Evolutionary conservation across 2,329 filamentous ascomycete genomes (phyloP).

Genomic region (Hymenoscyphus fructigenus): DNA sequence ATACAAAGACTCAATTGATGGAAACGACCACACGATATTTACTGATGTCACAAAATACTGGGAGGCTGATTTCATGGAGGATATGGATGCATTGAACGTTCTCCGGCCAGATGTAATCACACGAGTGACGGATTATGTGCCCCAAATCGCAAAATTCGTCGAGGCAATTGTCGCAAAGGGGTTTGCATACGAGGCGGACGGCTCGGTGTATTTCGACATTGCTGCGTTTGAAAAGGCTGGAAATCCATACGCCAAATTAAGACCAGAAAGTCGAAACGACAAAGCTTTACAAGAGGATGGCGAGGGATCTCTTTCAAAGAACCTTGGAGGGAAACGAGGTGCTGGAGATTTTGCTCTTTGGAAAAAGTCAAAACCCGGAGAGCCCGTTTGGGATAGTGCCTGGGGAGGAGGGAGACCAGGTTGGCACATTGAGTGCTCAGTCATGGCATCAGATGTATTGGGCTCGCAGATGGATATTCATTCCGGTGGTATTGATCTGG

Average conservation of each 20-base stretch:
- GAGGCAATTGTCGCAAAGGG: slow-evolving; percentile 69
- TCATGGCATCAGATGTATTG: slow-evolving; percentile 89
- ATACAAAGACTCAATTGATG: slow-evolving; percentile 62
- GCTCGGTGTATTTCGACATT: slow-evolving; percentile 94
- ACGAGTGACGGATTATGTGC: slow-evolving; percentile 88
- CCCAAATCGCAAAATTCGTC: slow-evolving; percentile 83
- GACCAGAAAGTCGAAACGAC: slow-evolving; percentile 83
- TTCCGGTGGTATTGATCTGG: slow-evolving; percentile 86
- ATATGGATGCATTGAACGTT: slow-evolving; percentile 86
- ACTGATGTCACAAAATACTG: slow-evolving; percentile 82
- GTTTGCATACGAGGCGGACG: slow-evolving; percentile 79
- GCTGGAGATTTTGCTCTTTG: slow-evolving; percentile 87
- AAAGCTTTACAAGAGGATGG: slow-evolving; percentile 83
- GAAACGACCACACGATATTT: slow-evolving; percentile 70
- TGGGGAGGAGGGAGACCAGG: slow-evolving; percentile 89
- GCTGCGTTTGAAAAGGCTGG: slow-evolving; percentile 78
- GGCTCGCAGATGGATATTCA: slow-evolving; percentile 88
- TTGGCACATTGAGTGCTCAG: slow-evolving; percentile 97
- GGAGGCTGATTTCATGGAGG: slow-evolving; percentile 83
- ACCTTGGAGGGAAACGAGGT: slow-evolving; percentile 65
- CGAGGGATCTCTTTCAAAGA: slow-evolving; percentile 75
- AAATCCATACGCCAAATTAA: slow-evolving; percentile 80
- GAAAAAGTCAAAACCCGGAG: slow-evolving; percentile 89
- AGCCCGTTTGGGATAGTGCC: slow-evolving; percentile 83
- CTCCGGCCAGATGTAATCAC: slow-evolving; percentile 79